Evolutionary conservation across 805 yeast species (phyloP).

Genomic region (Yarrowia keelungensis): DNA sequence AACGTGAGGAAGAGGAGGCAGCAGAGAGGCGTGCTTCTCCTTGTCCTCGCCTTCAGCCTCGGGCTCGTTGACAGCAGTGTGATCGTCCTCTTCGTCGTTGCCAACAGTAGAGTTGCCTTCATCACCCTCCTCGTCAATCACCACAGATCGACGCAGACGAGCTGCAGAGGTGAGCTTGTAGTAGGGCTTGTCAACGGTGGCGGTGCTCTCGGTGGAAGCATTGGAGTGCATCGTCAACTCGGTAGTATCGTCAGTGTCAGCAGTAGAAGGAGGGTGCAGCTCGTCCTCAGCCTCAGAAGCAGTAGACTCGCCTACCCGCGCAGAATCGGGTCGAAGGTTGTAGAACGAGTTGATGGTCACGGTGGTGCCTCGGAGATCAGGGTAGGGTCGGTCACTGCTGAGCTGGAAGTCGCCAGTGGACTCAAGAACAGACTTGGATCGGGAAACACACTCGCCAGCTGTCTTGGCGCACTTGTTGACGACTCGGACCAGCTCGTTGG

Average conservation of each 20-base stretch:
- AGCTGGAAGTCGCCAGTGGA: slow-evolving; percentile 48
- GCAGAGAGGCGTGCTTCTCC: slow-evolving; percentile 14
- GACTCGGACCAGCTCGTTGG: slow-evolving; percentile 45
- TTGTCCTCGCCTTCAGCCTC: background rate
- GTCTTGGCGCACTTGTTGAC: slow-evolving; percentile 49
- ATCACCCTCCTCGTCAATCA: slow-evolving; percentile 32
- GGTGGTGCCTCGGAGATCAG: slow-evolving; percentile 44
- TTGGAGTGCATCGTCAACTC: slow-evolving; percentile 28
- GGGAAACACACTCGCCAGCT: slow-evolving; percentile 50
- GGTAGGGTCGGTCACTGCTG: slow-evolving; percentile 46
- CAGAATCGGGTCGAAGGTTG: slow-evolving; percentile 9
- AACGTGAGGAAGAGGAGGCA: slow-evolving; percentile 23
- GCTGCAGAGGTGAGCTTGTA: slow-evolving; percentile 36
- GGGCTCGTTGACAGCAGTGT: slow-evolving; percentile 6
- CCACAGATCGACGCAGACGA: slow-evolving; percentile 18
- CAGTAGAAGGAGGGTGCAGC: background rate
- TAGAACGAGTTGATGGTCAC: slow-evolving; percentile 39
- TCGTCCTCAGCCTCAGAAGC: slow-evolving; percentile 4
- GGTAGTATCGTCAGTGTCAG: background rate
- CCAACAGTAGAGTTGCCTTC: slow-evolving; percentile 12
- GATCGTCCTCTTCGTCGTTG: background rate
- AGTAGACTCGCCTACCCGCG: slow-evolving; percentile 10
- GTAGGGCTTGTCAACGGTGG: slow-evolving; percentile 35
- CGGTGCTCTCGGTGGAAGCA: slow-evolving; percentile 35
- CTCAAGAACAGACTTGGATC: slow-evolving; percentile 45